A percentile compares a stretch with the other conserved stretches of the same genome.
These are phyloP conservation scores for Phytophthora idaei DNA, from an alignment of 352 stramenopile species.

Conservation along the genomic window DNA sequence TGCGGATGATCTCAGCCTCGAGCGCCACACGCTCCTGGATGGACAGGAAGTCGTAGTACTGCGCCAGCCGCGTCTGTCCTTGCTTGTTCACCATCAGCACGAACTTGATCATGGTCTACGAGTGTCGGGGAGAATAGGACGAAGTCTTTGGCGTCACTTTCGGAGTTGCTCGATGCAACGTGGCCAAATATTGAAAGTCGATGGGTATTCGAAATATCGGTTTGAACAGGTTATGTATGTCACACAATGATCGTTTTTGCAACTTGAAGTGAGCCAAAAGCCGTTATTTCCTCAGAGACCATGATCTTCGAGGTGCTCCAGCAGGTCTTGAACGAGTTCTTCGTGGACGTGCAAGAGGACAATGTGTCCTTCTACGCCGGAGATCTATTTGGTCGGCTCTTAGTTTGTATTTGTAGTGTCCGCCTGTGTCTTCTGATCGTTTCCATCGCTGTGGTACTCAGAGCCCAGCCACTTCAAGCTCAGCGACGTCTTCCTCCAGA, in stretches of 20 bases:
- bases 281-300: not conserved
- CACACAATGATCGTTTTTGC: slow-evolving; percentile 6
- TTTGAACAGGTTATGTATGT: not conserved
- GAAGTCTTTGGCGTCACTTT: not conserved
- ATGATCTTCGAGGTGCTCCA: slow-evolving; percentile 65
- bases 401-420: not conserved
- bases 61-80: slow-evolving; percentile 98
- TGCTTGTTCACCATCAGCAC: slow-evolving; percentile 99
- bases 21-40: slow-evolving; percentile 98
- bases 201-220: not conserved
- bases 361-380: slow-evolving; percentile 73
- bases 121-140: not conserved
- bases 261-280: slow-evolving; percentile 20
- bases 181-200: not conserved
- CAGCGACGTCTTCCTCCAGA: slow-evolving; percentile 67
- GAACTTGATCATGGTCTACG: slow-evolving; percentile 92
- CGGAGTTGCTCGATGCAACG: slow-evolving; percentile 21
- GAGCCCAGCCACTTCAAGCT: slow-evolving; percentile 72
- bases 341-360: slow-evolving; percentile 58
- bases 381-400: slow-evolving; percentile 65
- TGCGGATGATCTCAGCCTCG: slow-evolving; percentile 99
- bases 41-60: slow-evolving; percentile 99
- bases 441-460: slow-evolving; percentile 16
- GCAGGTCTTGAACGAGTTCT: slow-evolving; percentile 70
- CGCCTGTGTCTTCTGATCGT: slow-evolving; percentile 1